These are phyloP conservation scores for Myriosclerotinia duriaeana DNA, from an alignment of 2,329 filamentous ascomycete genomes.

Conservation along the genomic window DNA sequence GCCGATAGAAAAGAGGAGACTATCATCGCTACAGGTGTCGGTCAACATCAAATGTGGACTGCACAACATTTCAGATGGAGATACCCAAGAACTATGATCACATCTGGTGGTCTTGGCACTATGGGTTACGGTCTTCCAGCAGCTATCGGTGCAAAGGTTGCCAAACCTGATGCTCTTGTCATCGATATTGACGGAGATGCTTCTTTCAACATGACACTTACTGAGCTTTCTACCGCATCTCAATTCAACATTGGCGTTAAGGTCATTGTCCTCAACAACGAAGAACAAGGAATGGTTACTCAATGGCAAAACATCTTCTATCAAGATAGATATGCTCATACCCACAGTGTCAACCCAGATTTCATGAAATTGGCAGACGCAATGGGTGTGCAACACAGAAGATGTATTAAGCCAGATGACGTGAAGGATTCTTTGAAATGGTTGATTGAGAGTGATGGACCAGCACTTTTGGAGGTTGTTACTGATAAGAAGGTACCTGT, in stretches of 20 bases:
- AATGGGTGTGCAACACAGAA: constrained; percentile 79
- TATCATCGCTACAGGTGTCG: constrained; percentile 89
- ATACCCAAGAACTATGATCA: constrained; percentile 89
- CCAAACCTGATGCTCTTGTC: constrained; percentile 60
- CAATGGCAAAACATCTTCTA: constrained; percentile 99
- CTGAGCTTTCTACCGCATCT: constrained; percentile 86
- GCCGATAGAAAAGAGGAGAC: constrained; percentile 77
- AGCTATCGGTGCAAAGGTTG: constrained; percentile 93
- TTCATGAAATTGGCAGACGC: constrained; percentile 91
- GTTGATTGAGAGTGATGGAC: constrained; percentile 87
- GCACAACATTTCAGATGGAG: constrained; percentile 97
- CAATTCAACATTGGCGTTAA: constrained; percentile 98
- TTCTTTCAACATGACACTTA: constrained; percentile 99
- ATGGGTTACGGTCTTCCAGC: constrained; percentile 96
- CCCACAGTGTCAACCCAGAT: constrained; percentile 92
- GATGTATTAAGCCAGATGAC: constrained; percentile 72
- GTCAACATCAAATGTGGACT: constrained; percentile 98
- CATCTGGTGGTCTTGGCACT: constrained; percentile 89
- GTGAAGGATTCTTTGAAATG: constrained; percentile 77
- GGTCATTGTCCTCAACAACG: constrained; percentile 92
- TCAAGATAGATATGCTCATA: constrained; percentile 88
- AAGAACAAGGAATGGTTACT: constrained; percentile 97
- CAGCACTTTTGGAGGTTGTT: constrained; percentile 86
- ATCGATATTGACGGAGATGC: constrained; percentile 97
- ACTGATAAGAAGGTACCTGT: constrained; percentile 92